These are phyloP conservation scores for Candida tallmaniae DNA, from an alignment of 805 yeast species.

Conservation along the genomic window DNA sequence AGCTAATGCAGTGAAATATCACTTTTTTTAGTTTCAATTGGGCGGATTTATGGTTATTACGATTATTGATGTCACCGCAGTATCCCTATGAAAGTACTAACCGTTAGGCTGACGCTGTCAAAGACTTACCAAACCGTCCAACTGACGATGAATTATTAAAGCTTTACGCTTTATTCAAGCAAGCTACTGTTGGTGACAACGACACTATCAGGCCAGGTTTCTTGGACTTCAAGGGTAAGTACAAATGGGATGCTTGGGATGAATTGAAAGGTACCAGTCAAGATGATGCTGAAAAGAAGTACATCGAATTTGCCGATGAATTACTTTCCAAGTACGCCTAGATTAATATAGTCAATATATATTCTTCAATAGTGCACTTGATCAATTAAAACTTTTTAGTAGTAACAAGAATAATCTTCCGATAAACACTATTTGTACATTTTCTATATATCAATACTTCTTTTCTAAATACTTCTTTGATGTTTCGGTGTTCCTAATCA, in stretches of 20 bases:
- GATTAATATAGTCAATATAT: not conserved
- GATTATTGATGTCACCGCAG: not conserved
- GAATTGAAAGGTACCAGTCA: slow-evolving; percentile 78
- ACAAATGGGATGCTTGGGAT: slow-evolving; percentile 98
- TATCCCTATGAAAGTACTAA: slow-evolving; percentile 6
- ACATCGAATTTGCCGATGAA: slow-evolving; percentile 64
- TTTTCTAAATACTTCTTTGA: no score
- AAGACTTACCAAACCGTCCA: slow-evolving; percentile 71
- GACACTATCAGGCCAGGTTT: slow-evolving; percentile 81
- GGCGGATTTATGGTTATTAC: no score
- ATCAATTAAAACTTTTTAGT: no score
- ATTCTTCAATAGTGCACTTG: not conserved
- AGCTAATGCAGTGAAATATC: no score
- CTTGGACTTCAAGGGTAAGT: slow-evolving; percentile 90
- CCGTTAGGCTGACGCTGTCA: slow-evolving; percentile 75
- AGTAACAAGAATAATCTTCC: no score
- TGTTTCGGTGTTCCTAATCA: not conserved
- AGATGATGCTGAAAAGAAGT: slow-evolving; percentile 85
- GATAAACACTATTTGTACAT: no score
- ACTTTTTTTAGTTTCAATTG: no score
- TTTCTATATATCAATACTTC: not conserved
- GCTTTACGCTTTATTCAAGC: slow-evolving; percentile 91
- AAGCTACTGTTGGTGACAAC: slow-evolving; percentile 96
- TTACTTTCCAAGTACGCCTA: slow-evolving; percentile 43
- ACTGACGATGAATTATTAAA: slow-evolving; percentile 79